Percentiles rank a stretch among this genome's conserved stretches.
Conservation (phyloP, 768 basidiomycete species). For the Phanerochaete carnosa region DNA sequence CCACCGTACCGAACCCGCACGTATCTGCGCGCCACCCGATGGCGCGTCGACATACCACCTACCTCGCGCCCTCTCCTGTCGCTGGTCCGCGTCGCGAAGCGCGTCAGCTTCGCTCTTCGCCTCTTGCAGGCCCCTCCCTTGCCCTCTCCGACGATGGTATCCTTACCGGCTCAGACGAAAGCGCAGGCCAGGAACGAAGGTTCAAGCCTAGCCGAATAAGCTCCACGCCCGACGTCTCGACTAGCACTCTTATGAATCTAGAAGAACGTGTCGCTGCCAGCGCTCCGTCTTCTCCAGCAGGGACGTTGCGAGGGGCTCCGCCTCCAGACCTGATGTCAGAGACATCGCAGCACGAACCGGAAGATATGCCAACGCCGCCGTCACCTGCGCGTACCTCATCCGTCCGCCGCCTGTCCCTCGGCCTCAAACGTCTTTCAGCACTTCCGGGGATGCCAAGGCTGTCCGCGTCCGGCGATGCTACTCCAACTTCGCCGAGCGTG, state of each 20-base stretch:
- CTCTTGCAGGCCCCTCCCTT: constrained; percentile 25
- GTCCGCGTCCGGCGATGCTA: not conserved
- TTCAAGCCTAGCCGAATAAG: constrained; percentile 11
- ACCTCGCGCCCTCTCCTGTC: constrained; percentile 3
- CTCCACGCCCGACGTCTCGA: constrained; percentile 11
- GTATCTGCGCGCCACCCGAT: not conserved
- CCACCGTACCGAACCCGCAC: not conserved
- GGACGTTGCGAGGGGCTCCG: not conserved
- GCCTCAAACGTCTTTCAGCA: constrained; percentile 4
- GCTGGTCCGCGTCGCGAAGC: constrained; percentile 13
- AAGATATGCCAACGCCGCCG: not conserved
- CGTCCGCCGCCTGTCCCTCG: not conserved
- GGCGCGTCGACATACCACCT: constrained; percentile 12
- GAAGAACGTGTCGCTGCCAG: not conserved
- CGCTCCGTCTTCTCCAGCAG: constrained; percentile 2
- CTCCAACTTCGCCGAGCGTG: not conserved
- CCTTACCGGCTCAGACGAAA: constrained; percentile 11
- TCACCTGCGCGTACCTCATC: not conserved
- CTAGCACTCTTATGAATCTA: constrained; percentile 4
- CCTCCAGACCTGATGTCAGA: not conserved
- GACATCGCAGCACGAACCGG: not conserved
- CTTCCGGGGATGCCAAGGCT: constrained; percentile 4
- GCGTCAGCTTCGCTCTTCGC: constrained; percentile 25
- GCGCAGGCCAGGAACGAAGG: not conserved
- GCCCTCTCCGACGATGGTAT: constrained; percentile 14